These are phyloP conservation scores for Colletotrichum sansevieriae DNA, from an alignment of 2,329 filamentous ascomycete genomes.

Conservation along the genomic window DNA sequence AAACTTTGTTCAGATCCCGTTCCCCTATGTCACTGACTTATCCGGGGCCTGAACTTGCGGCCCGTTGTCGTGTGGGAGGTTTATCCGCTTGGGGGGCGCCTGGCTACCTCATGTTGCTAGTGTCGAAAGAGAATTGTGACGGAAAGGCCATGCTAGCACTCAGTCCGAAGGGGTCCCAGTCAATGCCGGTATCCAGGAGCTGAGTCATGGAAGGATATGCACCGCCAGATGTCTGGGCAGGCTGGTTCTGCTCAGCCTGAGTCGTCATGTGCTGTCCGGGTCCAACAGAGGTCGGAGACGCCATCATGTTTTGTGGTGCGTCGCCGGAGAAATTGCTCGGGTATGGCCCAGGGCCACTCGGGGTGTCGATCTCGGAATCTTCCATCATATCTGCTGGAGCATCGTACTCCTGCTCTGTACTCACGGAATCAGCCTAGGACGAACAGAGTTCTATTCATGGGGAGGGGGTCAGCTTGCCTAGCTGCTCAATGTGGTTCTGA, in stretches of 20 bases:
- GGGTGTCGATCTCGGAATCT: conserved; percentile 79
- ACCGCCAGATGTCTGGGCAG: conserved; percentile 46
- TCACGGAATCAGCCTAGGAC: conserved; percentile 76
- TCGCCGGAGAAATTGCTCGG: conserved; percentile 65
- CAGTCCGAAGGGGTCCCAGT: conserved; percentile 93
- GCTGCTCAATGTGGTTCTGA: conserved; percentile 93
- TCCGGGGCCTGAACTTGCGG: not conserved
- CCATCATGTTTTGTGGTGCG: conserved; percentile 55
- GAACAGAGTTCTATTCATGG: conserved; percentile 69
- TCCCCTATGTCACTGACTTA: conserved; percentile 3
- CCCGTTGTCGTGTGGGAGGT: not conserved
- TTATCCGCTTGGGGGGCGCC: conserved; percentile 3
- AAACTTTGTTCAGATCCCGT: conserved; percentile 2
- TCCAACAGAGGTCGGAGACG: conserved; percentile 54
- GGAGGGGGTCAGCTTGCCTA: conserved; percentile 80
- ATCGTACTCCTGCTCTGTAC: conserved; percentile 96
- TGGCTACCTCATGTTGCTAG: conserved; percentile 63
- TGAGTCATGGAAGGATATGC: conserved; percentile 75
- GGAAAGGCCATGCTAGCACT: conserved; percentile 97
- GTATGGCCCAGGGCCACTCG: conserved; percentile 75
- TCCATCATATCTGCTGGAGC: conserved; percentile 90
- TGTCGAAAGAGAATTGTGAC: conserved; percentile 82
- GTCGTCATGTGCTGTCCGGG: conserved; percentile 53
- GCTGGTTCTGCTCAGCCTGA: conserved; percentile 52
- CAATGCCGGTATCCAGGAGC: conserved; percentile 82